Conservation (phyloP, 371 early-diverging fungal genomes). For the Catenaria anguillulae region DNA sequence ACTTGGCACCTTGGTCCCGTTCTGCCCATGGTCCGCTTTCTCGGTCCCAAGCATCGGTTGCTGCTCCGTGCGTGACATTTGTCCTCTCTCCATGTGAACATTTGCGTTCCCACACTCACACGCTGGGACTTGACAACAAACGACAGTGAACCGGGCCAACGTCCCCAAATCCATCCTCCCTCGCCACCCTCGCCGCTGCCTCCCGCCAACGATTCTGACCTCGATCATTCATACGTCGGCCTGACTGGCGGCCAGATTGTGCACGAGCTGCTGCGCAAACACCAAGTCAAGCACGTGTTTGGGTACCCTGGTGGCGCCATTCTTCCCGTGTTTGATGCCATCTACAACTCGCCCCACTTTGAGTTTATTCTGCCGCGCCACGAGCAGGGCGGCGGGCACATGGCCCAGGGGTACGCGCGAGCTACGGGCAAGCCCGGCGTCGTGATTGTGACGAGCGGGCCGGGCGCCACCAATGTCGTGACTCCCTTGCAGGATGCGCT, state of each 20-base stretch:
- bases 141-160: no score
- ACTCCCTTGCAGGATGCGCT: constrained; percentile 96
- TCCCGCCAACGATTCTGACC: constrained; percentile 1
- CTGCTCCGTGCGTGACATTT: no score
- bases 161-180: constrained; percentile 10
- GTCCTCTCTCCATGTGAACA: no score
- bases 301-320: constrained; percentile 97
- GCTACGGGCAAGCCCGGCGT: constrained; percentile 90
- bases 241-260: constrained; percentile 96
- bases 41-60: no score
- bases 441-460: constrained; percentile 88
- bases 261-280: constrained; percentile 93
- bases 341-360: constrained; percentile 85
- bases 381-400: constrained; percentile 96
- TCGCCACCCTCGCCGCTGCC: not conserved
- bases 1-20: no score
- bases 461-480: constrained; percentile 95
- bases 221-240: constrained; percentile 42
- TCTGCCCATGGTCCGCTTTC: no score
- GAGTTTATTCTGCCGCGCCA: constrained; percentile 87
- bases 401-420: constrained; percentile 94
- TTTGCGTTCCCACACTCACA: no score
- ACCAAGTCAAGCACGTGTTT: constrained; percentile 80
- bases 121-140: no score
- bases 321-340: constrained; percentile 92